Base-by-base conservation (phyloP, 306 rosid genomes). In the Herpetospermum pedunculosum region DNA sequence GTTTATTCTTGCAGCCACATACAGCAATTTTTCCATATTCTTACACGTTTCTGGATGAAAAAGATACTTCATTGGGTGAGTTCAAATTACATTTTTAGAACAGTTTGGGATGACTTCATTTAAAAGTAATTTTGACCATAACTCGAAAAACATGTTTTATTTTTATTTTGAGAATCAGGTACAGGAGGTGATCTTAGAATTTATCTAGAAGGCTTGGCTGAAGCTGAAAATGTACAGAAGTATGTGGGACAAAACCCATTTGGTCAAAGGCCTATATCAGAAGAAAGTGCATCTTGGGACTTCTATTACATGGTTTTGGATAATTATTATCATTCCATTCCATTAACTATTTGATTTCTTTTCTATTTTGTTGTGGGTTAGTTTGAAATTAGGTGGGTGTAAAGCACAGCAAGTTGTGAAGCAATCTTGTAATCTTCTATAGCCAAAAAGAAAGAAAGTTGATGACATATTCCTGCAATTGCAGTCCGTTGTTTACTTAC, bases 1-100 rank as follows among this genome's bases (percentile, higher is more conserved):
- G 78, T 78, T 70, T 74, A 57, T 38, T 79, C 75, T 81, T 52
- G 58, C 65, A 90, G 98, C 85, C 65, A 21, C 44, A 82, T 81
- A 88, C 83, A 19, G 85, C 92, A 29, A 75, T 88, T 49, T 92
- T 87, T 75, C 98, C 96, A 1, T 46, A 74, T 73, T 54, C 92
- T 15, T 92, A 74, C 85, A 75, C 13, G 18, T 86, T 77, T 83
- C 75, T 57, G 71, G 75, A 81, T 68, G 44, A 25, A 68, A 4
- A 46, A 0, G 96, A 92, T 83, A 81, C 70, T 23, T 87, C 89
- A 18, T 74, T 90, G 76, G 96, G 96, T 90, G 88, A 84, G 83
- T 46, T 25, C 21, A 23, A 1, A 34, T 57, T 63, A 26, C 32
- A 54, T 54, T 54, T 54, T 23, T 25, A 54, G 32, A 25, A 23